A percentile compares a stretch with the other conserved stretches of the same genome.
These are phyloP conservation scores for Paecilomyces sp. DNA, from an alignment of 2,329 filamentous ascomycete genomes.

Conservation along the genomic window DNA sequence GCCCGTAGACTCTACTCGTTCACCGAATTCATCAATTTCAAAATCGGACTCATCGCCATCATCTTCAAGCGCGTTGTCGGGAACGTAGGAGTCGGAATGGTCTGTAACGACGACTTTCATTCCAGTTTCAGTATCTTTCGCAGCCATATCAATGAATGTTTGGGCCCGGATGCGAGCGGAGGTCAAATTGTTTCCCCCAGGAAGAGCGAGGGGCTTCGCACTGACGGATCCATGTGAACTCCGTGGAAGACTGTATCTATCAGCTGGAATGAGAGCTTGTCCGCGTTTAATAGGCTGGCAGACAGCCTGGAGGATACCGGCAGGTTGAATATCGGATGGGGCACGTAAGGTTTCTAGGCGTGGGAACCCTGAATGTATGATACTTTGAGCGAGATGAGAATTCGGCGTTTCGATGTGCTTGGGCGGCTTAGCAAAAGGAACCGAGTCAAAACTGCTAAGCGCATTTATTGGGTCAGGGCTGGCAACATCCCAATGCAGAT, in stretches of 20 bases:
- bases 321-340: slow-evolving; percentile 37
- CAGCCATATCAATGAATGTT: slow-evolving; percentile 37
- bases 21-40: slow-evolving; percentile 26
- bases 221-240: slow-evolving; percentile 37
- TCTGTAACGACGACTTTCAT: slow-evolving; percentile 36
- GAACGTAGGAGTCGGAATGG: slow-evolving; percentile 30
- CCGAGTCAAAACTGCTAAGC: slow-evolving; percentile 29
- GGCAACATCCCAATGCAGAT: slow-evolving; percentile 51
- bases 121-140: slow-evolving; percentile 32
- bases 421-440: slow-evolving; percentile 27
- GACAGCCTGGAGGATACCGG: slow-evolving; percentile 35
- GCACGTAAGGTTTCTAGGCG: slow-evolving; percentile 32
- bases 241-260: slow-evolving; percentile 34
- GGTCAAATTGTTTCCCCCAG: slow-evolving; percentile 36
- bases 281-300: slow-evolving; percentile 33
- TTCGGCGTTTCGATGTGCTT: slow-evolving; percentile 31
- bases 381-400: slow-evolving; percentile 37
- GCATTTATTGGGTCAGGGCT: slow-evolving; percentile 30
- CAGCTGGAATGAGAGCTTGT: slow-evolving; percentile 31
- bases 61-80: slow-evolving; percentile 23
- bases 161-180: slow-evolving; percentile 39
- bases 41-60: slow-evolving; percentile 22
- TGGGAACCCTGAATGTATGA: slow-evolving; percentile 36
- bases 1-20: slow-evolving; percentile 14
- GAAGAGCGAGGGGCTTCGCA: slow-evolving; percentile 32